Evolutionary conservation across 805 yeast genomes (phyloP).

Genomic region (Wickerhamomyces hampshirensis): DNA sequence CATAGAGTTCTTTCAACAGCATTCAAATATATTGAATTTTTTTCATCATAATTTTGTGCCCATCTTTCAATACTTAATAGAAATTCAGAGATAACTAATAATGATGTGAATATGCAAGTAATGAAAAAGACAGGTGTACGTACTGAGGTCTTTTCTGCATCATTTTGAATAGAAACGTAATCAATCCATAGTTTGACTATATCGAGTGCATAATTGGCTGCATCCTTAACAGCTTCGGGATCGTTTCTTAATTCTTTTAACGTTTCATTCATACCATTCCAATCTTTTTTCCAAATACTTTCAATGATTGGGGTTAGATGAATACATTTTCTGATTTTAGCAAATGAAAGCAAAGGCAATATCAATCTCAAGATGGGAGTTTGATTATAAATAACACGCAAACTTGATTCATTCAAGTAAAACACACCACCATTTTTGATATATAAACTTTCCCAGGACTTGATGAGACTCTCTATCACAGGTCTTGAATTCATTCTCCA

Average conservation of each 20-base stretch:
- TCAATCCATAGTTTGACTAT: slow-evolving; percentile 69
- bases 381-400: slow-evolving; percentile 39
- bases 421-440: slow-evolving; percentile 60
- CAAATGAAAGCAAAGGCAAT: slow-evolving; percentile 60
- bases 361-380: slow-evolving; percentile 58
- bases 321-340: slow-evolving; percentile 61
- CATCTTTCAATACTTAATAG: slow-evolving; percentile 51
- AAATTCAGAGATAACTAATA: slow-evolving; percentile 59
- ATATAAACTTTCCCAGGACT: slow-evolving; percentile 64
- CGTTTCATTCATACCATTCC: slow-evolving; percentile 58
- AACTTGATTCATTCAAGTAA: slow-evolving; percentile 44
- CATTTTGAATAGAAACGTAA: slow-evolving; percentile 58
- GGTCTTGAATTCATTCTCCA: slow-evolving; percentile 69
- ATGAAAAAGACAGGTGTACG: slow-evolving; percentile 75
- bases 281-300: slow-evolving; percentile 59
- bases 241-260: slow-evolving; percentile 45
- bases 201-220: slow-evolving; percentile 51
- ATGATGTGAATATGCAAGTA: slow-evolving; percentile 62
- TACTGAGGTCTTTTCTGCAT: slow-evolving; percentile 61
- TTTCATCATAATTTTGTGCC: slow-evolving; percentile 33
- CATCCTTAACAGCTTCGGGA: slow-evolving; percentile 61
- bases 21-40: slow-evolving; percentile 27
- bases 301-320: slow-evolving; percentile 57
- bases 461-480: slow-evolving; percentile 48
- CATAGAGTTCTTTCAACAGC: slow-evolving; percentile 56